phyloP scores from a whole-genome alignment of 2,329 filamentous ascomycete species.

The Cercospora sp. region DNA sequence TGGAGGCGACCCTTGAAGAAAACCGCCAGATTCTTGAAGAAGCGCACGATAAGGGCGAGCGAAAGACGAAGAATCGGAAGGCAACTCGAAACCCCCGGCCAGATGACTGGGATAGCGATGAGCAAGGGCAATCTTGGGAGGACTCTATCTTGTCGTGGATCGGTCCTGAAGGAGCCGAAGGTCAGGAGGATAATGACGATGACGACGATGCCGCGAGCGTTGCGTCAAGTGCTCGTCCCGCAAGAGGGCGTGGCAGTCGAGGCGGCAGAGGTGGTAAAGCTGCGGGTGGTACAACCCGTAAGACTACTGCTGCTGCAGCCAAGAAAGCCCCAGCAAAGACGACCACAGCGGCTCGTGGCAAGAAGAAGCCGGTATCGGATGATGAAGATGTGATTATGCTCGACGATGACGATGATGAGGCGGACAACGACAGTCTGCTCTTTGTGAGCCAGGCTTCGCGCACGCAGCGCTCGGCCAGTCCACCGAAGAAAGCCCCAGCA shows the following conservation, averaged over 20 bases:
- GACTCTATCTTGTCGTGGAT: constrained; percentile 68
- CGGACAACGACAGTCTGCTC: constrained; percentile 37
- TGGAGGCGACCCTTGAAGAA: constrained; percentile 59
- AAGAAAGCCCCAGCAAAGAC: constrained; percentile 43
- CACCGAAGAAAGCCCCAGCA: constrained; percentile 32
- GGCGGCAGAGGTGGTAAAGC: constrained; percentile 45
- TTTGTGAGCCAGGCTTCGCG: constrained; percentile 42
- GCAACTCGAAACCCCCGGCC: constrained; percentile 64
- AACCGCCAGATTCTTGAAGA: constrained; percentile 64
- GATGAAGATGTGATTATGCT: constrained; percentile 46
- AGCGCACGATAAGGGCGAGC: constrained; percentile 65
- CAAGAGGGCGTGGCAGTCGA: constrained; percentile 51
- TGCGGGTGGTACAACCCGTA: constrained; percentile 46
- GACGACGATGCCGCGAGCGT: constrained; percentile 41
- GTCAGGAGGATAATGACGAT: constrained; percentile 47
- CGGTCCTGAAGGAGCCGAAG: constrained; percentile 48
- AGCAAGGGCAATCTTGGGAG: constrained; percentile 77
- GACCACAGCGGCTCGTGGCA: constrained; percentile 39
- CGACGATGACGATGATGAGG: constrained; percentile 49
- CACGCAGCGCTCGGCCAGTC: constrained; percentile 24
- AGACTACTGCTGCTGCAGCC: constrained; percentile 39
- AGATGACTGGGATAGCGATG: constrained; percentile 81
- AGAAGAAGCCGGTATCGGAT: constrained; percentile 46
- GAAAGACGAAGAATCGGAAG: constrained; percentile 55
- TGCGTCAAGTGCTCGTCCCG: constrained; percentile 20